Evolutionary conservation across 441 rosid species (phyloP).

Genomic region (Pelargonium fulgidum): DNA sequence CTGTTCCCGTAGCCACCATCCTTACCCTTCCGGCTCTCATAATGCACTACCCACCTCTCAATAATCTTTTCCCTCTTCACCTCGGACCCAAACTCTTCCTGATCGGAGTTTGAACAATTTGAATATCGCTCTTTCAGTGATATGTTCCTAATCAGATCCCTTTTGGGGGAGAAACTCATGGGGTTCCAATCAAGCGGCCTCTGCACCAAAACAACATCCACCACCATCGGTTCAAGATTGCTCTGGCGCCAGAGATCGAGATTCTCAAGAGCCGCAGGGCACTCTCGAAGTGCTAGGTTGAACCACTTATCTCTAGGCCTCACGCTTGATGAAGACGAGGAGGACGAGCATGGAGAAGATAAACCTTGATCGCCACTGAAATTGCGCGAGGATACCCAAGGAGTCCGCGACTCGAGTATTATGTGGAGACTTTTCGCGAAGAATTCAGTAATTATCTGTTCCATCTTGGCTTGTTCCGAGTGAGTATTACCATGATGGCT

Average conservation of each 20-base stretch:
- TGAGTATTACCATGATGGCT: conserved; percentile 46
- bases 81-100: conserved; percentile 48
- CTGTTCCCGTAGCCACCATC: conserved; percentile 48
- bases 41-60: conserved; percentile 91
- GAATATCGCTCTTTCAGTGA: conserved; percentile 42
- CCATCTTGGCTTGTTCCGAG: conserved; percentile 62
- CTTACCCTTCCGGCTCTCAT: conserved; percentile 55
- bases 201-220: conserved; percentile 74
- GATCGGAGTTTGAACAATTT: conserved; percentile 55
- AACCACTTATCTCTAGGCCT: conserved; percentile 91
- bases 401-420: conserved; percentile 80
- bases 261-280: conserved; percentile 72
- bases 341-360: conserved; percentile 65
- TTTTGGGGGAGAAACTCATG: conserved; percentile 36
- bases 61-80: conserved; percentile 53
- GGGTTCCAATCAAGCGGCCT: conserved; percentile 49
- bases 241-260: conserved; percentile 61
- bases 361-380: conserved; percentile 70
- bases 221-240: conserved; percentile 64
- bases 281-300: conserved; percentile 76
- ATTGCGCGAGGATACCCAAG: conserved; percentile 61
- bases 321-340: conserved; percentile 73
- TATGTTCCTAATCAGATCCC: conserved; percentile 41
- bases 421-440: conserved; percentile 81
- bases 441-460: conserved; percentile 77